Conservation (phyloP, 2,329 filamentous ascomycete species). For the Pestalotiopsis sp. region DNA sequence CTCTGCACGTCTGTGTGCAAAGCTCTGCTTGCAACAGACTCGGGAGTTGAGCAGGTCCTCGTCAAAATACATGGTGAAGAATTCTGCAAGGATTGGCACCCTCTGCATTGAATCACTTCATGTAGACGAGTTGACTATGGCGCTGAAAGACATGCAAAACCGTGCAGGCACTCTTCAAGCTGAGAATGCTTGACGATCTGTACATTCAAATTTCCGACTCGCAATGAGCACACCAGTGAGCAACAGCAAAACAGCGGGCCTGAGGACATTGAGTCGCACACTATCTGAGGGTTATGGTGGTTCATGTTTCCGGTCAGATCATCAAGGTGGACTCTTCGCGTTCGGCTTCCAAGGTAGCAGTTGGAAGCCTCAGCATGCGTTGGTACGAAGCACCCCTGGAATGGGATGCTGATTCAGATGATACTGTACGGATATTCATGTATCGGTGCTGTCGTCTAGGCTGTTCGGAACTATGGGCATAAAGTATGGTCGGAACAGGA, state of each 20-base stretch:
- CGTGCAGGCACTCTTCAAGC: slow-evolving; percentile 19
- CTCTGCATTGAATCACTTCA: slow-evolving; percentile 25
- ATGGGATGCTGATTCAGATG: not conserved
- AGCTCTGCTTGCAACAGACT: slow-evolving; percentile 22
- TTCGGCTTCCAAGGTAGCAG: not conserved
- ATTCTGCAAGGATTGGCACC: slow-evolving; percentile 56
- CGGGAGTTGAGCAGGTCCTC: slow-evolving; percentile 63
- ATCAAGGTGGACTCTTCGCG: not conserved
- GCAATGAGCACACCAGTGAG: slow-evolving; percentile 57
- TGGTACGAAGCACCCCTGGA: not conserved
- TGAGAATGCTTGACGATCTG: slow-evolving; percentile 17
- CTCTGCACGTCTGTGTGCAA: slow-evolving; percentile 24
- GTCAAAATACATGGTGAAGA: slow-evolving; percentile 41
- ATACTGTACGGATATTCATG: not conserved
- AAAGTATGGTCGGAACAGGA: not conserved
- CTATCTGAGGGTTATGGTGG: not conserved
- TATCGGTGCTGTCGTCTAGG: not conserved
- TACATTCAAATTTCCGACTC: slow-evolving; percentile 17
- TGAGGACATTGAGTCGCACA: not conserved
- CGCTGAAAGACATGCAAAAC: slow-evolving; percentile 23
- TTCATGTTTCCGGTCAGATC: not conserved
- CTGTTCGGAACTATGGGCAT: not conserved
- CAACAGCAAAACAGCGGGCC: slow-evolving; percentile 29
- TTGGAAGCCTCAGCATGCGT: not conserved
- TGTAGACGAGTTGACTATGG: slow-evolving; percentile 28